These are phyloP conservation scores for Penicillium sp. DNA, from an alignment of 2,329 filamentous ascomycete species.

Conservation along the genomic window DNA sequence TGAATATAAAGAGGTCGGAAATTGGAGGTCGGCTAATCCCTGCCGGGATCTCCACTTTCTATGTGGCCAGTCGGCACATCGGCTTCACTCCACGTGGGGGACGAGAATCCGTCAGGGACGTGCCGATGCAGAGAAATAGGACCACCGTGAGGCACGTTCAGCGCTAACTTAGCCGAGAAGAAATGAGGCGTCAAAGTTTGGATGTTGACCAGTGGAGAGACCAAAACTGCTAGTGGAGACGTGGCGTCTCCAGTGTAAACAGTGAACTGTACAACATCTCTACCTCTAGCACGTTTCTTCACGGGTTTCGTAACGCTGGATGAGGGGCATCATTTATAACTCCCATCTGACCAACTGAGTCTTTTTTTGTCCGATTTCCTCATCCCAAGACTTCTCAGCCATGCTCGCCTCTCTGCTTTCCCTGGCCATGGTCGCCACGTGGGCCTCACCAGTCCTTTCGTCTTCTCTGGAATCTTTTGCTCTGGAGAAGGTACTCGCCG, in stretches of 20 bases:
- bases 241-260: no score
- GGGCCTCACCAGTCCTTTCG: not conserved
- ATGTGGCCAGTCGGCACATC: slow-evolving; percentile 9
- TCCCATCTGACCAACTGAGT: not conserved
- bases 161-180: not conserved
- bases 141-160: not conserved
- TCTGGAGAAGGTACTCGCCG: slow-evolving; percentile 44
- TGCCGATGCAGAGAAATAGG: not conserved
- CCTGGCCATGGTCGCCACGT: not conserved
- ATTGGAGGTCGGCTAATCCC: not conserved
- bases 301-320: no score
- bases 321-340: no score
- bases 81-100: slow-evolving; percentile 15
- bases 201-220: no score
- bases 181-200: no score
- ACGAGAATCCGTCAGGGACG: no score
- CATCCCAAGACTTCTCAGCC: not conserved
- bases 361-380: not conserved
- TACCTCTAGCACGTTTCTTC: no score
- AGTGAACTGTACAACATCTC: no score
- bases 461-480: slow-evolving; percentile 36
- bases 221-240: no score
- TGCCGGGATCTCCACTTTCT: not conserved
- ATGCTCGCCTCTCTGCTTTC: not conserved
- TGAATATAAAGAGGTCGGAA: not conserved